phyloP scores from a whole-genome alignment of 164 flowering plant genomes.

The Dillenia turbinata region DNA sequence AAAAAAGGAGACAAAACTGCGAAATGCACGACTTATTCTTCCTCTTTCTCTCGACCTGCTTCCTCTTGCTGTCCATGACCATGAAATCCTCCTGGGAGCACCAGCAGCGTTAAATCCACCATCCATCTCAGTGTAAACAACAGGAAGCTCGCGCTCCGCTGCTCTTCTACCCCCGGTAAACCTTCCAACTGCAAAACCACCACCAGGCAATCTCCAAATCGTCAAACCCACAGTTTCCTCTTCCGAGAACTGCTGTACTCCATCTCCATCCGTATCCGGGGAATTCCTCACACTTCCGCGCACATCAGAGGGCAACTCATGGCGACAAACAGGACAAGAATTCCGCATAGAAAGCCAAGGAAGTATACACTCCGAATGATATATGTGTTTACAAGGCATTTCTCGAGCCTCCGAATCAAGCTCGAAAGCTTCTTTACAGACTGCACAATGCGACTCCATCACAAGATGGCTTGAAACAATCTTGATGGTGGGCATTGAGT shows the following conservation, averaged over 20 bases:
- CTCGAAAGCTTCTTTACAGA: constrained; percentile 61
- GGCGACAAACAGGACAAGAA: constrained; percentile 81
- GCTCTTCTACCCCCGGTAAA: constrained; percentile 46
- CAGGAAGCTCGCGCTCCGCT: constrained; percentile 54
- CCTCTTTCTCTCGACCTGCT: constrained; percentile 38
- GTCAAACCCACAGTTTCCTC: constrained; percentile 56
- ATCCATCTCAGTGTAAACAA: constrained; percentile 70
- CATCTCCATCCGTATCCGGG: constrained; percentile 3
- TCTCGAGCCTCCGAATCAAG: constrained; percentile 58
- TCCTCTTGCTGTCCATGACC: constrained; percentile 30
- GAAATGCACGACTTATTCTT: constrained; percentile 43
- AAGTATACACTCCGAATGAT: constrained; percentile 69
- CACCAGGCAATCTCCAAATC: constrained; percentile 82
- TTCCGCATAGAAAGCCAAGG: constrained; percentile 73
- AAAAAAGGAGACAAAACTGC: constrained; percentile 41
- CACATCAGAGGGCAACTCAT: constrained; percentile 48
- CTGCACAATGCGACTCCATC: constrained; percentile 57
- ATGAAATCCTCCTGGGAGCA: constrained; percentile 44
- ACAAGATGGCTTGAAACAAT: constrained; percentile 32
- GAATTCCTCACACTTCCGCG: constrained; percentile 7
- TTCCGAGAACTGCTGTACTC: constrained; percentile 20
- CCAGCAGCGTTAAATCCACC: constrained; percentile 45
- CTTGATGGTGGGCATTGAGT: constrained; percentile 58
- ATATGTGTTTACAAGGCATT: constrained; percentile 86
- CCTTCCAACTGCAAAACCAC: constrained; percentile 86